These are phyloP conservation scores for Tubosaeta brunneosetosa DNA, from an alignment of 768 basidiomycete genomes.

Conservation along the genomic window DNA sequence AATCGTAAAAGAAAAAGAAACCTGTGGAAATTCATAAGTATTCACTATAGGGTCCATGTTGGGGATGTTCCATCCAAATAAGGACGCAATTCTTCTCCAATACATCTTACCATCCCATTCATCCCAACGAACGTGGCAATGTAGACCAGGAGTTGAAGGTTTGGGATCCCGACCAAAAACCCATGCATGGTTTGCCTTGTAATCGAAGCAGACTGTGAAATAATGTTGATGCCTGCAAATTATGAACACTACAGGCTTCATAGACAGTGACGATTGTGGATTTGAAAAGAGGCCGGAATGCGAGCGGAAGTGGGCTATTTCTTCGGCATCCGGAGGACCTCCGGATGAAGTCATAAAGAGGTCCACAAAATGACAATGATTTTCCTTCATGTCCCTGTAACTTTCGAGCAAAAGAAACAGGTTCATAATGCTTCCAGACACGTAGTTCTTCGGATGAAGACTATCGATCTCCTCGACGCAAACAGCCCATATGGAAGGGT, in stretches of 20 bases:
- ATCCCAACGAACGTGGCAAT: not conserved
- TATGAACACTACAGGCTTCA: slow-evolving; percentile 2
- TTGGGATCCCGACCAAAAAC: not conserved
- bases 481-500: slow-evolving; percentile 9
- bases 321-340: not conserved
- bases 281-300: not conserved
- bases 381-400: not conserved
- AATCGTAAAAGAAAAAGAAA: not conserved
- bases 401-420: slow-evolving; percentile 1
- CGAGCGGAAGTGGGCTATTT: not conserved
- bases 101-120: not conserved
- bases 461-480: not conserved
- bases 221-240: slow-evolving; percentile 5
- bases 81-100: not conserved
- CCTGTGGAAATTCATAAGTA: not conserved
- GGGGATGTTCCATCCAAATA: not conserved
- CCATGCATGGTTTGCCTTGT: slow-evolving; percentile 4
- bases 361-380: not conserved
- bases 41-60: not conserved
- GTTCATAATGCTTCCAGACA: slow-evolving; percentile 3
- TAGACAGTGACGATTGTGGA: not conserved
- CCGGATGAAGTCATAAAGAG: not conserved
- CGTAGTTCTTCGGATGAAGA: slow-evolving; percentile 1
- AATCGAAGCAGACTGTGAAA: slow-evolving; percentile 6
- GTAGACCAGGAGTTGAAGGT: not conserved